Evolutionary conservation across 2,329 filamentous ascomycete species (phyloP).

Genomic region (Neopestalotiopsis clavispora): DNA sequence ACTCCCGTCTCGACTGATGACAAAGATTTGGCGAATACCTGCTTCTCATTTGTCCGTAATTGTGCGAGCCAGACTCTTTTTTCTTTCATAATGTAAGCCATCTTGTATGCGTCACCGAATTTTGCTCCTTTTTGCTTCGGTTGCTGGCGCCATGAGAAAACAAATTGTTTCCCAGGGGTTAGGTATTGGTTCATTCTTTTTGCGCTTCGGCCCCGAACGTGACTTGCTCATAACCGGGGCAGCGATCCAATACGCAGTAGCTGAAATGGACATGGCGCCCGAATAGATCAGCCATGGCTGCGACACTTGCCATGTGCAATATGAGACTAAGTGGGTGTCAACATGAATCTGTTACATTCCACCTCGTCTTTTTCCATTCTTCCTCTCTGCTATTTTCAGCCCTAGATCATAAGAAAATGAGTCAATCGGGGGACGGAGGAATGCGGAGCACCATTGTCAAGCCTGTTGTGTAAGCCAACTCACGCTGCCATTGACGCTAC

Average conservation of each 20-base stretch:
- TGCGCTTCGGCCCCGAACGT: neutral
- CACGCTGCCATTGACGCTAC: neutral
- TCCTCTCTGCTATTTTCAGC: too few relatives aligned
- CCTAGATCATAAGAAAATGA: neutral
- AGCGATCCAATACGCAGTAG: neutral
- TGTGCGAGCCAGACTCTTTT: too few relatives aligned
- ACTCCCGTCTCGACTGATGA: neutral
- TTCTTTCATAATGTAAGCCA: too few relatives aligned
- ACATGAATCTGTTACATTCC: too few relatives aligned
- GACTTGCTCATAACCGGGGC: neutral
- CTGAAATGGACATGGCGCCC: neutral
- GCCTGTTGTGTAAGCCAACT: neutral
- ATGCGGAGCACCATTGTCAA: neutral
- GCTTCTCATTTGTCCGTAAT: too few relatives aligned
- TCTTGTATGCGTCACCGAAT: too few relatives aligned
- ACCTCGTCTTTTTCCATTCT: too few relatives aligned
- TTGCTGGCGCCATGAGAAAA: too few relatives aligned
- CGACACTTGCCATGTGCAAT: neutral
- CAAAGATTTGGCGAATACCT: neutral
- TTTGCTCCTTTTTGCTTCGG: too few relatives aligned
- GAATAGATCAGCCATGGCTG: conserved; percentile 1
- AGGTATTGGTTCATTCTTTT: neutral
- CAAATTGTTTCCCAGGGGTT: too few relatives aligned
- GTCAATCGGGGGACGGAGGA: neutral
- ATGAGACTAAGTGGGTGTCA: too few relatives aligned